phyloP scores from a whole-genome alignment of 1,284 basidiomycete genomes.

The Heliocybe sulcata region DNA sequence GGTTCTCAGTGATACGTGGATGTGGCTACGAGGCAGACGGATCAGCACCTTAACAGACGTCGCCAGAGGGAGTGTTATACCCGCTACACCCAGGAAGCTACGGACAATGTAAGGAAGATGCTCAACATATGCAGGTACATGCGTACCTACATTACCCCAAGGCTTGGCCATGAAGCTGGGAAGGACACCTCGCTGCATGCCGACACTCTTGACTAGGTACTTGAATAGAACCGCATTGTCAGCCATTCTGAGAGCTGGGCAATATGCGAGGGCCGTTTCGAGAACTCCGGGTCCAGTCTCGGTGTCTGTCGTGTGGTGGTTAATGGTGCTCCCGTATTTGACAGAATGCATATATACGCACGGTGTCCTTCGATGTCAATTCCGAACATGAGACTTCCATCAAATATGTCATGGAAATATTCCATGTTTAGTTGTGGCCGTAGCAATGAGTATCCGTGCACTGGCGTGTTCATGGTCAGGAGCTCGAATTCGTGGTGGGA shows the following conservation, averaged over 20 bases:
- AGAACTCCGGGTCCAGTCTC: conserved; percentile 93
- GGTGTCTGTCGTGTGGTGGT: conserved; percentile 57
- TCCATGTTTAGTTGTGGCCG: conserved; percentile 83
- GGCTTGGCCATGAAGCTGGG: conserved; percentile 99
- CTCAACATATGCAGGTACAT: neutral
- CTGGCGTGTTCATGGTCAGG: conserved; percentile 29
- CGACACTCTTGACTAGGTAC: conserved; percentile 85
- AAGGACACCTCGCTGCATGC: conserved; percentile 82
- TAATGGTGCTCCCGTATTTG: neutral
- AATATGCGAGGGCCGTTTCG: conserved; percentile 93
- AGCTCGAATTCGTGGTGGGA: neutral
- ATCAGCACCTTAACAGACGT: neutral
- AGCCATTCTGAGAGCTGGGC: conserved; percentile 79
- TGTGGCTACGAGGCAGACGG: conserved; percentile 49
- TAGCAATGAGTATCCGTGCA: conserved; percentile 91
- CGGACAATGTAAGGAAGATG: neutral
- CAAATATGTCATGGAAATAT: conserved; percentile 89
- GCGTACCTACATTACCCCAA: conserved; percentile 69
- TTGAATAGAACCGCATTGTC: conserved; percentile 96
- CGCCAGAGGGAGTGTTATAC: conserved; percentile 32
- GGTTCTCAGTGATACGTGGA: conserved; percentile 85
- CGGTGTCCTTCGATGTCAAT: conserved; percentile 90
- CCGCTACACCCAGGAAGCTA: conserved; percentile 90
- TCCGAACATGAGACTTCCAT: conserved; percentile 67
- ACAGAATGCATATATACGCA: conserved; percentile 34